A percentile compares a stretch with the other conserved stretches of the same genome.
These are phyloP conservation scores for Leccinum solheimii DNA, from an alignment of 1,284 basidiomycete species.

Conservation along the genomic window DNA sequence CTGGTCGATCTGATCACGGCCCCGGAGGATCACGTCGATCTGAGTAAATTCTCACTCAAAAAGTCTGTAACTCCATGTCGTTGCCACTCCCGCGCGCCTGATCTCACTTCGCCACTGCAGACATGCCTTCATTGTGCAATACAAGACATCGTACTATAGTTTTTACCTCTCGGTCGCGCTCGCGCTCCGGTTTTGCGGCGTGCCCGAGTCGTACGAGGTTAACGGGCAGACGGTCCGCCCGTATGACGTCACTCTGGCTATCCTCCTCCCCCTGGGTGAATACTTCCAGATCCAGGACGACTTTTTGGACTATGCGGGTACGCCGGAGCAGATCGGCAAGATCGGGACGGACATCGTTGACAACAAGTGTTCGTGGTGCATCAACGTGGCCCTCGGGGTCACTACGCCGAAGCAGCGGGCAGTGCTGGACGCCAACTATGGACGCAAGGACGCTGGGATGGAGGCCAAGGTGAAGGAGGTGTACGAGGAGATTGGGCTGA, in stretches of 20 bases:
- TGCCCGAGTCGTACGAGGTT: constrained; percentile 55
- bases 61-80: constrained; percentile 50
- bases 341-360: constrained; percentile 98
- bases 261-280: constrained; percentile 92
- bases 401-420: constrained; percentile 57
- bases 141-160: constrained; percentile 98
- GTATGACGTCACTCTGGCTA: constrained; percentile 80
- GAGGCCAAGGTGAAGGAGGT: constrained; percentile 69
- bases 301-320: constrained; percentile 91
- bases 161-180: constrained; percentile 98
- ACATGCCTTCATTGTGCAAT: constrained; percentile 92
- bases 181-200: constrained; percentile 80
- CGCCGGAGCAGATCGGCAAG: constrained; percentile 93
- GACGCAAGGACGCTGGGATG: constrained; percentile 66
- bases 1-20: constrained; percentile 95
- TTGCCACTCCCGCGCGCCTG: not conserved
- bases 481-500: constrained; percentile 64
- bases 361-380: constrained; percentile 98
- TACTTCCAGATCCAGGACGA: constrained; percentile 99
- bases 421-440: constrained; percentile 82
- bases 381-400: constrained; percentile 83
- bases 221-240: constrained; percentile 46
- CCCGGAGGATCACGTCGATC: constrained; percentile 86
- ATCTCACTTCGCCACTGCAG: constrained; percentile 39
- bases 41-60: constrained; percentile 83